Conservation (phyloP, 1,284 basidiomycete genomes). For the Ceratobasidium sp. region DNA sequence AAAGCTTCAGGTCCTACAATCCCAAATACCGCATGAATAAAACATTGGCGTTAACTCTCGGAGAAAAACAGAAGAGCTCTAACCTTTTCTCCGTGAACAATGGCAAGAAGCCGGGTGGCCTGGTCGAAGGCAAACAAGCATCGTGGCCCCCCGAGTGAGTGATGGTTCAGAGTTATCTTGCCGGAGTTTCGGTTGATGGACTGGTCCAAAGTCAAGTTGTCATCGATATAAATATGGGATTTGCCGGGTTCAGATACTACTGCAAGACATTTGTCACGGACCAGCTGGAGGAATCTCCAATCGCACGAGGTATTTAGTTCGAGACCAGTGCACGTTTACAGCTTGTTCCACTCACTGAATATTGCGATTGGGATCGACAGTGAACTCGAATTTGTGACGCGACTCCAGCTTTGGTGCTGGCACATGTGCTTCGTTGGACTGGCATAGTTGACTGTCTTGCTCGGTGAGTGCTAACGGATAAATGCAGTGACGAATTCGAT, state of each 20-base stretch:
- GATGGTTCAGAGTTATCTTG: constrained; percentile 11
- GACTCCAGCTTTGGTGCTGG: constrained; percentile 31
- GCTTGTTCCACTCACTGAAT: constrained; percentile 9
- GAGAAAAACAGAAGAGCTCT: not conserved
- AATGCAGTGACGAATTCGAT: constrained; percentile 22
- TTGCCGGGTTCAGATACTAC: constrained; percentile 25
- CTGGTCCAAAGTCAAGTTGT: constrained; percentile 23
- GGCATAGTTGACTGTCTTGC: constrained; percentile 42
- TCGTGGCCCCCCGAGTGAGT: constrained; percentile 24
- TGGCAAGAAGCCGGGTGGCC: constrained; percentile 28
- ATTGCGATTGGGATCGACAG: not conserved
- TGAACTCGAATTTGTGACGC: constrained; percentile 34
- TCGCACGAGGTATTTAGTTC: not conserved
- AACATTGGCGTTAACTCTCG: not conserved
- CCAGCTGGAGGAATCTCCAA: constrained; percentile 31
- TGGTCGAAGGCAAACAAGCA: constrained; percentile 36
- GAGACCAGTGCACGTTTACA: not conserved
- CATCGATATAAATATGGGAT: constrained; percentile 28
- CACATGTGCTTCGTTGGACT: constrained; percentile 38
- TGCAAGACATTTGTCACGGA: constrained; percentile 35
- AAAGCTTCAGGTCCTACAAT: constrained; percentile 31
- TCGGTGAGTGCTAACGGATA: constrained; percentile 47
- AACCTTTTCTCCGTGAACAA: constrained; percentile 37
- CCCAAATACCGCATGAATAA: not conserved
- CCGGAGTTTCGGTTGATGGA: not conserved